Percentiles rank a stretch among this genome's conserved stretches.
Evolutionary conservation across 2,329 filamentous ascomycete species (phyloP).

Genomic region (Geosmithia putterillii): DNA sequence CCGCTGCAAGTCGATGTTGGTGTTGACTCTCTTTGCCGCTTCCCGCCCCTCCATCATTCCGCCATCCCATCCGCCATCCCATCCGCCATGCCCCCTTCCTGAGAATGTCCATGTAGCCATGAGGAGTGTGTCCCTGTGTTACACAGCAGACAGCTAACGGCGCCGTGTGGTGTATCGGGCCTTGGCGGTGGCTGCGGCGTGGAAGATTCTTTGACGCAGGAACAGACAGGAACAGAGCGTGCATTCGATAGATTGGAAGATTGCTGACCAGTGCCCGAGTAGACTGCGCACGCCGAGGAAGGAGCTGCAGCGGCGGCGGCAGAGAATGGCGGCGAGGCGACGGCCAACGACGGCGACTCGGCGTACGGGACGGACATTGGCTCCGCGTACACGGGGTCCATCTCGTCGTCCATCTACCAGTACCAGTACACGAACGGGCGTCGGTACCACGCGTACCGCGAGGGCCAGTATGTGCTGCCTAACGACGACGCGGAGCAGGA

Average conservation of each 20-base stretch:
- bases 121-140: no score
- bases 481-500: conserved; percentile 26
- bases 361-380: background rate
- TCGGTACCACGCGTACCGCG: conserved; percentile 21
- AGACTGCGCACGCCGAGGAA: background rate
- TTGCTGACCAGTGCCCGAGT: no score
- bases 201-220: no score
- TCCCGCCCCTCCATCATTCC: background rate
- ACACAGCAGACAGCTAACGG: no score
- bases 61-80: background rate
- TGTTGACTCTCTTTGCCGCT: no score
- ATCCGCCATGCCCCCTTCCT: background rate
- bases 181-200: no score
- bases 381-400: background rate
- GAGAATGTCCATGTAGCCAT: no score
- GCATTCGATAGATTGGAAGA: no score
- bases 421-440: conserved; percentile 25
- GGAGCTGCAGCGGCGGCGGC: background rate
- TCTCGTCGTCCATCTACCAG: conserved; percentile 19
- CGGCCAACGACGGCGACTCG: background rate
- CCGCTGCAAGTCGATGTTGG: conserved; percentile 1
- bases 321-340: background rate
- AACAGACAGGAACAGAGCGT: no score
- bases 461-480: conserved; percentile 16
- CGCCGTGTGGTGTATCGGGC: no score